Evolutionary conservation across 2,329 filamentous ascomycete genomes (phyloP).

Genomic region (Acarospora socialis): DNA sequence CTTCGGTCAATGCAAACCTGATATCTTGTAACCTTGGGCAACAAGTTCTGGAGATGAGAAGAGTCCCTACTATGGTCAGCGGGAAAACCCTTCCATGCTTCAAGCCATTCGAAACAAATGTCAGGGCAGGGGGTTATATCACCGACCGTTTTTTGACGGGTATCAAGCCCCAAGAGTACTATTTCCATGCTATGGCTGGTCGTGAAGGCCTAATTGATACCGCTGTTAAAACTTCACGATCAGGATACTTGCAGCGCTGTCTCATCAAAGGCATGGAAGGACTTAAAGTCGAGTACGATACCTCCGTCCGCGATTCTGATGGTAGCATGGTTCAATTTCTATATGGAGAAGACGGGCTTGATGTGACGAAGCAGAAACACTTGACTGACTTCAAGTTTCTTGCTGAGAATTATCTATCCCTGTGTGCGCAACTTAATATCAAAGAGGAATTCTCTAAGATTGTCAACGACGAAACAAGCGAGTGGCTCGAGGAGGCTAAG

Average conservation of each 20-base stretch:
- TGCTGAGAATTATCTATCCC: slow-evolving; percentile 68
- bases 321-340: slow-evolving; percentile 88
- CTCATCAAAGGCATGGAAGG: slow-evolving; percentile 98
- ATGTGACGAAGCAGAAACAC: slow-evolving; percentile 88
- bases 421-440: slow-evolving; percentile 63
- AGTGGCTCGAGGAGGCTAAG: slow-evolving; percentile 53
- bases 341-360: slow-evolving; percentile 90
- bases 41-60: slow-evolving; percentile 84
- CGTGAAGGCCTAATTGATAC: slow-evolving; percentile 98
- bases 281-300: slow-evolving; percentile 81
- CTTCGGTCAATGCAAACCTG: slow-evolving; percentile 82
- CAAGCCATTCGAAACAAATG: slow-evolving; percentile 75
- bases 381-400: slow-evolving; percentile 82
- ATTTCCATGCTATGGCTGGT: slow-evolving; percentile 98
- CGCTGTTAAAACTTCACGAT: slow-evolving; percentile 93
- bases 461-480: slow-evolving; percentile 46
- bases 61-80: slow-evolving; percentile 95
- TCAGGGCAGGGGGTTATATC: slow-evolving; percentile 85
- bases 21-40: slow-evolving; percentile 97
- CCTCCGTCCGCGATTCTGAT: slow-evolving; percentile 84
- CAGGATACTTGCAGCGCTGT: slow-evolving; percentile 90
- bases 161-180: slow-evolving; percentile 93
- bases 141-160: slow-evolving; percentile 95
- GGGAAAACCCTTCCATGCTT: slow-evolving; percentile 94
- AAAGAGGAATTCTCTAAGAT: slow-evolving; percentile 35